Evolutionary conservation across 2,329 filamentous ascomycete species (phyloP), one percentile per base, ranked within the genome.

Genomic region (Phaeosphaeriaceae sp.): DNA sequence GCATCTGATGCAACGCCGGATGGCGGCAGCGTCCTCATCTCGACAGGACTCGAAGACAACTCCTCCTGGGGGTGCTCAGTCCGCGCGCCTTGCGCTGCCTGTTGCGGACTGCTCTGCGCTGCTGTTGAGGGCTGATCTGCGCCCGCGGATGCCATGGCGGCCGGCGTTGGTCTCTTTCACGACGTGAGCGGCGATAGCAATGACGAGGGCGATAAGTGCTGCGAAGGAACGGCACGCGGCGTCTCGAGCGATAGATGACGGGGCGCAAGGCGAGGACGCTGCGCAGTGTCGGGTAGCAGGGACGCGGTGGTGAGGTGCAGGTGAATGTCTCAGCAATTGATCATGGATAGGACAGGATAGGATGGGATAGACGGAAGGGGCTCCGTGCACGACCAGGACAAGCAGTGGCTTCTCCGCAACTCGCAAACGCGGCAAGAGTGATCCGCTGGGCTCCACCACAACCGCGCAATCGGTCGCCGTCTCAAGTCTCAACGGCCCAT

Each of bases 1-100:
- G 67, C 44, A 13, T 65, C 49, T 17, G 68, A 57, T 31, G 60
- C 63, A 27, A 63, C 51, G 25, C 56, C 54, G 25, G 73, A 54
- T 20, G 72, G 56, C 42, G 62, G 64, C 10, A 77, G 65, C 22
- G 71, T 73, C 60, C 59, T 63, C 74, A 77, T 75, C 59, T 77
- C 75, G 40, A 77, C 71, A n/a, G 71, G 69, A 51, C 67, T 73
- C 19, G 71, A 60, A 7, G 70, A 65, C 11, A 61, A 56, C 21
- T 63, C 56, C 40, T 68, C 65, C 51, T 70, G 67, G 25, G 58
- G 62, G 47, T 65, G 69, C 40, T 63, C 58, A 27, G 69, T 64
- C 40, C 66, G 69, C 58, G 69, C 71, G 48, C 55, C 61, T 15
- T 68, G 46, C 10, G 54, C 46, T 17, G 54, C 51, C 25, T 61